Conservation (phyloP, 2,329 filamentous ascomycete species). For the Colletotrichum aenigma region DNA sequence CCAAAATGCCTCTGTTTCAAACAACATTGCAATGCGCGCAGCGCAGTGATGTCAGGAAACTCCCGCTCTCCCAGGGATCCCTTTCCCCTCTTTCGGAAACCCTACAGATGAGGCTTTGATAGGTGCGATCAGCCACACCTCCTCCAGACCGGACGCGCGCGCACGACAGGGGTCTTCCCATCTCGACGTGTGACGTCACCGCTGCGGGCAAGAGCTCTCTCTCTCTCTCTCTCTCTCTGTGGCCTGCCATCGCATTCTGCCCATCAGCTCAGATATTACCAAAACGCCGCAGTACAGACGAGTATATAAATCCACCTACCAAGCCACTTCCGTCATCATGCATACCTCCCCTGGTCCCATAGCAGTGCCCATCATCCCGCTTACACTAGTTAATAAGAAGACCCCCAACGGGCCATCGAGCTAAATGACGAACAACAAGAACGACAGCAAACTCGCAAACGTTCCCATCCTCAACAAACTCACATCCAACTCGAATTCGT, state of each 20-base stretch:
- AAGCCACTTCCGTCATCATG: neutral
- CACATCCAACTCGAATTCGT: neutral
- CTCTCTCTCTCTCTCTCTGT: neutral
- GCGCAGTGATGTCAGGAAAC: neutral
- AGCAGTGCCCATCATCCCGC: neutral
- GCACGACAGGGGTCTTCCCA: neutral
- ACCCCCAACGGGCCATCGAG: neutral
- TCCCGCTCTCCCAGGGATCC: neutral
- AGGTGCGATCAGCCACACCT: neutral
- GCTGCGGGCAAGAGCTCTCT: neutral
- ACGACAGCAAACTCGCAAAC: neutral
- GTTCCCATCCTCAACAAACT: neutral
- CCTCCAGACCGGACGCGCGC: neutral
- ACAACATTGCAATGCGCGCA: neutral
- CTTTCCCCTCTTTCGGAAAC: neutral
- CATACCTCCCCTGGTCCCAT: neutral
- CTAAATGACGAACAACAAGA: neutral
- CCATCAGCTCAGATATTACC: neutral
- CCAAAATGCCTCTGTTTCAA: neutral
- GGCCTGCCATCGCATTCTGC: neutral
- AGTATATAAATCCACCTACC: neutral
- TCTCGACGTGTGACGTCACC: slow-evolving; percentile 16
- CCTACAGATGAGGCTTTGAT: neutral
- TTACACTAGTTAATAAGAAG: neutral
- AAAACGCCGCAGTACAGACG: neutral